Base-by-base conservation (phyloP, 495 filamentous ascomycete genomes). In the Xylona heveae region DNA sequence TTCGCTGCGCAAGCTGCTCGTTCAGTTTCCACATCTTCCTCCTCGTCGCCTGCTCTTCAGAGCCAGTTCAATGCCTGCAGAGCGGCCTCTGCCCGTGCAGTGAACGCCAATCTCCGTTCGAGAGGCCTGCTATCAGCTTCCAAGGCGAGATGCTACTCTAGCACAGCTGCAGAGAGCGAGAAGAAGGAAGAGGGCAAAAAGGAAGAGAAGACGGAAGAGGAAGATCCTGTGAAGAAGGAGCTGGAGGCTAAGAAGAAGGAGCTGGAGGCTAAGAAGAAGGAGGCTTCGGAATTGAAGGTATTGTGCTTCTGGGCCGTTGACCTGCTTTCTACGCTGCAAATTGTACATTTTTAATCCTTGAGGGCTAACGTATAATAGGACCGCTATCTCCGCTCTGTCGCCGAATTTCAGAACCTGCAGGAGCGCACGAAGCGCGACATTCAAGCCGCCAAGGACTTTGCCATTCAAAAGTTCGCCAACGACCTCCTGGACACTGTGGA, bases 371-470 rank as follows among this genome's bases (percentile, higher is more conserved):
- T 17, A 9, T n/a, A 36, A 4, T 43, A 95, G 88, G 85, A 95
- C 54, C 82, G 76, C 57, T 91, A 77, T 52, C 69, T 88, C 30
- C 88, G 88, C 43, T 74, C 72, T 28, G 78, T 93, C 38, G 88
- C 88, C 50, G 88, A 95, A 40, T 95, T 84, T 66, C 79, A 79
- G 44, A 97, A 94, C 59, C 76, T 95, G 23, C 84, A 94, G 61
- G 80, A 91, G 40, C 79, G 88, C 43, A 85, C 80, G 5, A 73
- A 77, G 55, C 81, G 90, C 42, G 90, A 97, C 28, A 70, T 88
- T 52, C 76, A 90, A 48, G 51, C 63, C 21, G 77, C 82, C 24
- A 74, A 71, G 38, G 79, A 90, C 58, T 97, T 85, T 44, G 90
- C 90, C 36, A 83, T 97, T 50, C 80, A 92, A 51, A 68, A 71